A percentile compares a stretch with the other conserved stretches of the same genome.
Evolutionary conservation across 2,329 filamentous ascomycete species (phyloP).

Genomic region (Aspergillus proliferans): DNA sequence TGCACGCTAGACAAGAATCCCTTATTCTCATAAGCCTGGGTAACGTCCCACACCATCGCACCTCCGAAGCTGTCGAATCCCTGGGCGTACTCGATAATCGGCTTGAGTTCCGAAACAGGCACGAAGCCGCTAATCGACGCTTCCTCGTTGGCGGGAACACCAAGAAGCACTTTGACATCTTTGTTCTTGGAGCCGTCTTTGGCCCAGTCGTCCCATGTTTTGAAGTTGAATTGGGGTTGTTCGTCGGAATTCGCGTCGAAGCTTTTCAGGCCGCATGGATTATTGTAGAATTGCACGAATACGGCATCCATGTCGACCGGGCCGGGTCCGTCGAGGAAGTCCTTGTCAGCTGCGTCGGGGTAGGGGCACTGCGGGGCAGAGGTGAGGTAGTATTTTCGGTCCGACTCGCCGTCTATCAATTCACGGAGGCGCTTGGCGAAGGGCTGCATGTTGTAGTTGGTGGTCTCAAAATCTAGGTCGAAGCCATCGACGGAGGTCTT

Average conservation of each 20-base stretch:
- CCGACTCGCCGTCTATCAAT: conserved; percentile 47
- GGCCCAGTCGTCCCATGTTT: conserved; percentile 62
- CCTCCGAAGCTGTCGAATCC: conserved; percentile 58
- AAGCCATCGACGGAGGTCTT: conserved; percentile 64
- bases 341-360: conserved; percentile 55
- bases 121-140: conserved; percentile 54
- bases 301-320: conserved; percentile 54
- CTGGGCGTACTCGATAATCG: conserved; percentile 50
- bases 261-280: conserved; percentile 55
- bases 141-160: conserved; percentile 51
- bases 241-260: conserved; percentile 41
- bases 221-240: conserved; percentile 56
- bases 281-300: conserved; percentile 64
- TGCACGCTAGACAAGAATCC: conserved; percentile 49
- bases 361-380: conserved; percentile 64
- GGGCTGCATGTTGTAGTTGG: conserved; percentile 52
- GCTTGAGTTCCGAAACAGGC: conserved; percentile 39
- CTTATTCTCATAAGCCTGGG: conserved; percentile 52
- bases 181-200: conserved; percentile 51
- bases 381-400: conserved; percentile 54
- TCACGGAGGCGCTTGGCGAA: conserved; percentile 56
- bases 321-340: conserved; percentile 49
- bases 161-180: conserved; percentile 56
- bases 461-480: conserved; percentile 67
- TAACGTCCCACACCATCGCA: conserved; percentile 65